Conservation (phyloP, 164 flowering plant species). For the Vitis vinifera region DNA sequence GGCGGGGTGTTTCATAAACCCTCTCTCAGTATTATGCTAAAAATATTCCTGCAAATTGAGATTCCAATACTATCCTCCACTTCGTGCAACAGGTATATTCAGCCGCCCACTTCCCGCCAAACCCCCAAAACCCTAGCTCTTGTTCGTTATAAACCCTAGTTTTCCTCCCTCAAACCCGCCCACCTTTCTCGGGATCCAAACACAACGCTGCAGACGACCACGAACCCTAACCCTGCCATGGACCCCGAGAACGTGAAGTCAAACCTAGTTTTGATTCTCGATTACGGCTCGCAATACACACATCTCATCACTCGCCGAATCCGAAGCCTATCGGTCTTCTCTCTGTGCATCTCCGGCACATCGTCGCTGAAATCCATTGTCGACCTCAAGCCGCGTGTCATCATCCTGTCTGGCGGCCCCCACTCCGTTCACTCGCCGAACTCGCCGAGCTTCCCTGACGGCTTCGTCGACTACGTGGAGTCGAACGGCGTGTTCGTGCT, state of each 20-base stretch:
- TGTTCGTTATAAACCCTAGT: slow-evolving; percentile 8
- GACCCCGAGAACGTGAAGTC: slow-evolving; percentile 47
- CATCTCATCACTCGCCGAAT: slow-evolving; percentile 94
- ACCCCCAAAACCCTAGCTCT: neutral
- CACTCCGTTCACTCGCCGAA: slow-evolving; percentile 74
- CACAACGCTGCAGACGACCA: neutral
- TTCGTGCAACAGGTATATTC: no score
- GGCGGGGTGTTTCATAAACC: no score
- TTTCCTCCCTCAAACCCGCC: slow-evolving; percentile 13
- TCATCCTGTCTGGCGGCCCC: slow-evolving; percentile 94
- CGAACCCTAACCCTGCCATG: slow-evolving; percentile 24
- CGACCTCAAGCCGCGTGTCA: slow-evolving; percentile 60
- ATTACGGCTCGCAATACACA: slow-evolving; percentile 92
- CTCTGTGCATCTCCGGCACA: slow-evolving; percentile 88
- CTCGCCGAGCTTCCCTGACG: slow-evolving; percentile 70
- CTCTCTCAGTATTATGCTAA: no score
- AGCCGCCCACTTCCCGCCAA: slow-evolving; percentile 18
- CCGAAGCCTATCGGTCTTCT: slow-evolving; percentile 73
- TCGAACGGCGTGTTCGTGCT: slow-evolving; percentile 60
- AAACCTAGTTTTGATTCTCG: slow-evolving; percentile 75
- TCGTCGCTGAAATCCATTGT: slow-evolving; percentile 63
- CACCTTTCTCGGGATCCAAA: slow-evolving; percentile 1
- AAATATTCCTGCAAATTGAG: neutral
- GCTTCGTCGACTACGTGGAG: slow-evolving; percentile 71
- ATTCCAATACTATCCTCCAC: no score